A percentile compares a stretch with the other conserved stretches of the same genome.
Evolutionary conservation across 352 stramenopile genomes (phyloP).

Genomic region (Globisporangium nunn): DNA sequence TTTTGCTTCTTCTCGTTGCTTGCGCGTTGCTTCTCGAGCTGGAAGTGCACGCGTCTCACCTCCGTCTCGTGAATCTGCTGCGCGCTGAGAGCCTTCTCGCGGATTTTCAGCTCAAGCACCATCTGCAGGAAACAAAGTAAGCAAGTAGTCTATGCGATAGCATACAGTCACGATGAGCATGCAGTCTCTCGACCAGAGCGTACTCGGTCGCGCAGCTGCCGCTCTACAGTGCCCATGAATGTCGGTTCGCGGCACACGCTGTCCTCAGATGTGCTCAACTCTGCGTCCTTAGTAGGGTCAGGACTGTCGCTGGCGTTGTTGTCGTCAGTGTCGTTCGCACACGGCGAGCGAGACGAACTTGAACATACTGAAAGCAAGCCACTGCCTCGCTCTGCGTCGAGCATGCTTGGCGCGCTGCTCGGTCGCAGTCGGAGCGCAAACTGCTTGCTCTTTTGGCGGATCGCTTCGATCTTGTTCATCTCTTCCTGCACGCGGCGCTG

Average conservation of each 20-base stretch:
- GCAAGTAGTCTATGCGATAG: neutral
- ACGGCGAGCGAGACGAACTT: neutral
- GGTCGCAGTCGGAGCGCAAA: slow-evolving; percentile 10
- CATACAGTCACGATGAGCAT: neutral
- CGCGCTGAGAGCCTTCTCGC: slow-evolving; percentile 18
- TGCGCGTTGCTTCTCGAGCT: slow-evolving; percentile 11
- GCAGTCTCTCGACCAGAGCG: neutral
- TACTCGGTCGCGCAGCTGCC: slow-evolving; percentile 2
- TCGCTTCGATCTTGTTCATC: slow-evolving; percentile 32
- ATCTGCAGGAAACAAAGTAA: slow-evolving; percentile 17
- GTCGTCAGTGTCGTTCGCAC: neutral
- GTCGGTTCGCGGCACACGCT: neutral
- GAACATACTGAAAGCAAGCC: slow-evolving; percentile 1
- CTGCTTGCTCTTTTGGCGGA: slow-evolving; percentile 14
- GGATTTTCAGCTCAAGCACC: slow-evolving; percentile 28
- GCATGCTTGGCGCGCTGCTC: neutral
- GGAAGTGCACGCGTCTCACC: slow-evolving; percentile 12
- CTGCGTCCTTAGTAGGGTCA: neutral
- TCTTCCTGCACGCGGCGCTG: slow-evolving; percentile 25
- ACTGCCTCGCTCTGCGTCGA: neutral
- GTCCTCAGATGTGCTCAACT: neutral
- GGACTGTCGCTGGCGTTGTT: neutral
- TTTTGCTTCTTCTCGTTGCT: slow-evolving; percentile 15
- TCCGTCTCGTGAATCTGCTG: slow-evolving; percentile 25
- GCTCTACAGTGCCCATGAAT: slow-evolving; percentile 5